These are phyloP conservation scores for Agrocybe praecox DNA, from an alignment of 768 basidiomycete genomes.

Conservation along the genomic window DNA sequence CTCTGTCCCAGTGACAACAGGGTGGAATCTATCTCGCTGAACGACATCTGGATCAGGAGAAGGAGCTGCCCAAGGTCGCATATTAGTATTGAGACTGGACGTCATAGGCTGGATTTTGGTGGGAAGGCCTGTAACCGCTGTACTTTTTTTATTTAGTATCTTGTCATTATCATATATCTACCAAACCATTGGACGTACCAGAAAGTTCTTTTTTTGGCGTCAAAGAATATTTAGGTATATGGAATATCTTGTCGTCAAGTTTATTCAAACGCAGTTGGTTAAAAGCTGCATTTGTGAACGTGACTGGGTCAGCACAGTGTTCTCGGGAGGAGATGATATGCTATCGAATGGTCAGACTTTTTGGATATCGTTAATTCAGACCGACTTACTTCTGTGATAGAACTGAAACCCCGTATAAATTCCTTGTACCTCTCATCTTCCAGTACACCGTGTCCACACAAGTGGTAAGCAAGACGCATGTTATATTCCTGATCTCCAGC, in stretches of 20 bases:
- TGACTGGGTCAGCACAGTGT: slow-evolving; percentile 62
- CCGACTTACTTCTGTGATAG: slow-evolving; percentile 53
- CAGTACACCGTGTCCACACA: slow-evolving; percentile 71
- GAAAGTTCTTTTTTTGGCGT: slow-evolving; percentile 41
- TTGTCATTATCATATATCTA: not conserved
- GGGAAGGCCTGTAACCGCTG: slow-evolving; percentile 50
- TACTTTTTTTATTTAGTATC: not conserved
- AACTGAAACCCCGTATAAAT: slow-evolving; percentile 73
- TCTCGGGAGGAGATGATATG: slow-evolving; percentile 75
- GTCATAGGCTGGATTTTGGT: slow-evolving; percentile 43
- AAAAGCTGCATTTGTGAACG: slow-evolving; percentile 74
- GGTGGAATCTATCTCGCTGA: slow-evolving; percentile 42
- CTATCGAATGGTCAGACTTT: slow-evolving; percentile 35
- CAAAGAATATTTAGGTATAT: slow-evolving; percentile 57
- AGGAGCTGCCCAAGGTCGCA: slow-evolving; percentile 53
- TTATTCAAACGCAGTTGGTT: slow-evolving; percentile 73
- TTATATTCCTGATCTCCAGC: slow-evolving; percentile 32
- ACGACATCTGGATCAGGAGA: slow-evolving; percentile 28
- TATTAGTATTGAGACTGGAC: slow-evolving; percentile 38
- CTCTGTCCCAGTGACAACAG: slow-evolving; percentile 26
- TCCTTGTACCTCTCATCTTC: slow-evolving; percentile 67
- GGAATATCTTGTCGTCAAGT: slow-evolving; percentile 76
- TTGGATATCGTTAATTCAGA: not conserved
- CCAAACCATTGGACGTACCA: slow-evolving; percentile 26
- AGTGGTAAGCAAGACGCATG: slow-evolving; percentile 65